These are phyloP conservation scores for Diaporthe humulicola DNA, from an alignment of 2,329 filamentous ascomycete genomes.

Conservation along the genomic window DNA sequence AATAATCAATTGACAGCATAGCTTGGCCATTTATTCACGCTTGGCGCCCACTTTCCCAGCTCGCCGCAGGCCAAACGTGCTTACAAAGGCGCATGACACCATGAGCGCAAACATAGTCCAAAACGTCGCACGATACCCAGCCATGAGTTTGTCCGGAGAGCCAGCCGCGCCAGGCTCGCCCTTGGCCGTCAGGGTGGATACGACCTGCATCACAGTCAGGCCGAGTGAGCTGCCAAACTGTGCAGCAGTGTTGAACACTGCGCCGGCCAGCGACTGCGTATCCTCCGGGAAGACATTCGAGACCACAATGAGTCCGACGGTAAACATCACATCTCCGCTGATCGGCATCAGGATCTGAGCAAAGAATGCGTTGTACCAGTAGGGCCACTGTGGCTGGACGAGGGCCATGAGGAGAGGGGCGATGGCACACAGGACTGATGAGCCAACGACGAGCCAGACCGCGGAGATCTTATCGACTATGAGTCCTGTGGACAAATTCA, in stretches of 20 bases:
- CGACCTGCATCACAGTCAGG: slow-evolving; percentile 34
- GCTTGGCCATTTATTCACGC: slow-evolving; percentile 19
- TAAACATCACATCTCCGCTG: slow-evolving; percentile 65
- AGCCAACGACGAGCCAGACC: slow-evolving; percentile 54
- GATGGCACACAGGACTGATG: slow-evolving; percentile 57
- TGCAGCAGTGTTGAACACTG: slow-evolving; percentile 70
- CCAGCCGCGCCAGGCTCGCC: background rate
- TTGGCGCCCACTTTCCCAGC: slow-evolving; percentile 33
- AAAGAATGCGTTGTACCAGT: slow-evolving; percentile 63
- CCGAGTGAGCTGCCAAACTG: slow-evolving; percentile 57
- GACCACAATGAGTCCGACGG: slow-evolving; percentile 67
- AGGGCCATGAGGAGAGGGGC: slow-evolving; percentile 69
- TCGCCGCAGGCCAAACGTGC: slow-evolving; percentile 28
- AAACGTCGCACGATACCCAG: slow-evolving; percentile 28
- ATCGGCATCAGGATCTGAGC: slow-evolving; percentile 57
- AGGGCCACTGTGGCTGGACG: slow-evolving; percentile 60
- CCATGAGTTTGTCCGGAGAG: slow-evolving; percentile 25
- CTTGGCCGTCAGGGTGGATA: slow-evolving; percentile 25
- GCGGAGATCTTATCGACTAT: slow-evolving; percentile 58
- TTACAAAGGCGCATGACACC: background rate
- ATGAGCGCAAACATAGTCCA: slow-evolving; percentile 39
- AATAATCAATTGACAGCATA: too few species aligned
- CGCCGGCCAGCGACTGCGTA: slow-evolving; percentile 70
- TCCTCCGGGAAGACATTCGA: slow-evolving; percentile 67
- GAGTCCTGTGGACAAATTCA: slow-evolving; percentile 61